These are phyloP conservation scores for Phyllosticta citribraziliensis DNA, from an alignment of 2,329 filamentous ascomycete species.

Conservation along the genomic window DNA sequence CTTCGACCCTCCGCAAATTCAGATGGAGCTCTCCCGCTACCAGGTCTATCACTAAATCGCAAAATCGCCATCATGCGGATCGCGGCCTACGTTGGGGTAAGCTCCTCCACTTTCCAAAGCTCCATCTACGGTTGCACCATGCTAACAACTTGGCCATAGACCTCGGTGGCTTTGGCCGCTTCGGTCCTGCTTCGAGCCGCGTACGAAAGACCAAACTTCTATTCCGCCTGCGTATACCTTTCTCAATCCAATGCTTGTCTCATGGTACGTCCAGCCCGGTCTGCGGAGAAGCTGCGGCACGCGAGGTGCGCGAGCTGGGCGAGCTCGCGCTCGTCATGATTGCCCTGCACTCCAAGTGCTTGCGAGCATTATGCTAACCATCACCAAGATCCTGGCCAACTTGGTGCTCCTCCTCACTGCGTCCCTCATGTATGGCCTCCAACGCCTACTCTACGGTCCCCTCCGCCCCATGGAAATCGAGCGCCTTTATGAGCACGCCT, in stretches of 20 bases:
- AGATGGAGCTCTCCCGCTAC: constrained; percentile 7
- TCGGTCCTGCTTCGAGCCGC: constrained; percentile 83
- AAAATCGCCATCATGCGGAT: constrained; percentile 9
- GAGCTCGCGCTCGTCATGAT: constrained; percentile 1
- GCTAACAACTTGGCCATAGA: constrained; percentile 4
- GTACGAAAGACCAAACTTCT: constrained; percentile 93
- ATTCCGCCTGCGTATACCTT: constrained; percentile 93
- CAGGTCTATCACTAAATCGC: constrained; percentile 2
- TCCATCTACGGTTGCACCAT: background rate
- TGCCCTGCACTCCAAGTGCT: background rate
- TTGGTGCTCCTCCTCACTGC: constrained; percentile 73
- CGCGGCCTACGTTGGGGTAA: constrained; percentile 11
- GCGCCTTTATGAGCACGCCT: constrained; percentile 92
- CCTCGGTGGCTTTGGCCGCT: constrained; percentile 70
- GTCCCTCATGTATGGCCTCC: constrained; percentile 74
- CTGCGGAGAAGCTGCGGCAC: background rate
- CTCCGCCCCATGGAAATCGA: constrained; percentile 92
- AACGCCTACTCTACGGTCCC: constrained; percentile 80
- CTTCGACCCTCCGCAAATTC: background rate
- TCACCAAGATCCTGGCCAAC: constrained; percentile 72
- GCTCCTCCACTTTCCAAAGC: background rate
- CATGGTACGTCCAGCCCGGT: constrained; percentile 52
- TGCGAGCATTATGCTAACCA: constrained; percentile 11
- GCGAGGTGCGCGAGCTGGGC: background rate
- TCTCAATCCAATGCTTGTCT: constrained; percentile 93